A percentile compares a stretch with the other conserved stretches of the same genome.
phyloP scores from a whole-genome alignment of 2,329 filamentous ascomycete genomes.

The Botrytis deweyae region DNA sequence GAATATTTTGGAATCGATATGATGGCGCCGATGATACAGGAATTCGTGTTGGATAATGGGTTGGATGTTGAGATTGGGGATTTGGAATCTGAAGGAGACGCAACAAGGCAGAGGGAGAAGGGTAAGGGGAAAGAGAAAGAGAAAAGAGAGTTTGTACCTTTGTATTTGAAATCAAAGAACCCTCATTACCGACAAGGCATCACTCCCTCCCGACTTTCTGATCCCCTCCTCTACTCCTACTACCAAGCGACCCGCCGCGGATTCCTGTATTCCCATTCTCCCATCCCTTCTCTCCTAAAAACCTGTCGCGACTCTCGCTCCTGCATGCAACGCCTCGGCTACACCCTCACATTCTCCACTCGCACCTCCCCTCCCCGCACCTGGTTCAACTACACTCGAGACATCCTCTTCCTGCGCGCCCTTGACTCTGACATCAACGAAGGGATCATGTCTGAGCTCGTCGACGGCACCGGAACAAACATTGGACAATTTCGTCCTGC shows the following conservation, averaged over 20 bases:
- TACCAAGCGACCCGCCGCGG: background rate
- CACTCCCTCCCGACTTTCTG: background rate
- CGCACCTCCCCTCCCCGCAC: background rate
- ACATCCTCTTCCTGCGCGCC: background rate
- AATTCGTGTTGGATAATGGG: background rate
- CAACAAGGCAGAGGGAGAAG: rapidly evolving
- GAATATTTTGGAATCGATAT: background rate
- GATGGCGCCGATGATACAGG: background rate
- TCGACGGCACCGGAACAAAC: background rate
- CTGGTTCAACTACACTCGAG: background rate
- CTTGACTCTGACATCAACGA: background rate
- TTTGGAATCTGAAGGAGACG: background rate
- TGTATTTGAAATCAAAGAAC: background rate
- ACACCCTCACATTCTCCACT: background rate
- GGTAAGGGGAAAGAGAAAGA: background rate
- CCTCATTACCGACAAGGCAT: background rate
- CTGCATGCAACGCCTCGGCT: background rate
- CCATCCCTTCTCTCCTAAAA: background rate
- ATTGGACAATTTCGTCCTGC: background rate
- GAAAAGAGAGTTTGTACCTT: background rate
- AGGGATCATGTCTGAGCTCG: background rate
- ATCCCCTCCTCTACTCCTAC: background rate
- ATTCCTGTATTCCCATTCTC: background rate
- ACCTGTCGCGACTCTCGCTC: background rate
- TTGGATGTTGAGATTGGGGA: background rate